These are phyloP conservation scores for Aspergillus eucalypticola DNA, from an alignment of 2,329 filamentous ascomycete genomes.

Conservation along the genomic window DNA sequence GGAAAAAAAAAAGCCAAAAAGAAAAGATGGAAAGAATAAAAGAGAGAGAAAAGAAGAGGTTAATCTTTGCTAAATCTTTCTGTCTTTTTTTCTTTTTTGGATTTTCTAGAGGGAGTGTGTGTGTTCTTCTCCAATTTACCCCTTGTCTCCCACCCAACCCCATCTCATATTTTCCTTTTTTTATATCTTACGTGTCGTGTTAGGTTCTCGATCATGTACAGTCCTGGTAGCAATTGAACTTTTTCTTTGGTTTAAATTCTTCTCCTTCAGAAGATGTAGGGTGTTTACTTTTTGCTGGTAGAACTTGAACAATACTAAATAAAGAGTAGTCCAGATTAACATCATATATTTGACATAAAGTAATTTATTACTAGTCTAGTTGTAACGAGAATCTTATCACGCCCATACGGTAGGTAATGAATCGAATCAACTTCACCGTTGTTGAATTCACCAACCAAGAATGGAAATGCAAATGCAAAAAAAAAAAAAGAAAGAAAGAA, in stretches of 20 bases:
- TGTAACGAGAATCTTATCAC: no score
- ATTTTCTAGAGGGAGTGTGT: not conserved
- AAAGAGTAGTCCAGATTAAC: no score
- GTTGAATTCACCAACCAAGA: no score
- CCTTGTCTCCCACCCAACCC: not conserved
- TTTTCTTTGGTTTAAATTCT: not conserved
- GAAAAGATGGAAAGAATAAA: not conserved
- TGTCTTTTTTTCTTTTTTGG: not conserved
- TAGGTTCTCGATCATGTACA: slow-evolving; percentile 20
- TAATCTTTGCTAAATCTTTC: not conserved
- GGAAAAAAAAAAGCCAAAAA: slow-evolving; percentile 1
- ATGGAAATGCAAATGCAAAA: no score
- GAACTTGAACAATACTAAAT: no score
- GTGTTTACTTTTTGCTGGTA: not conserved
- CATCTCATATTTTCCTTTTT: not conserved
- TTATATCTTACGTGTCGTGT: slow-evolving; percentile 8
- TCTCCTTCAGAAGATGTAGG: no score
- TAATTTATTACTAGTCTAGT: no score
- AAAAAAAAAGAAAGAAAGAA: no score
- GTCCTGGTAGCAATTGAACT: slow-evolving; percentile 16
- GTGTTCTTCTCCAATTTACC: not conserved
- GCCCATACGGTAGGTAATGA: no score
- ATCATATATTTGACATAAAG: no score
- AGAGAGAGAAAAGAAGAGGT: no score
- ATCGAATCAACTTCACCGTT: no score